Evolutionary conservation across 805 yeast genomes (phyloP), one percentile per base, ranked within the genome.

Genomic region (Candida manassasensis): DNA sequence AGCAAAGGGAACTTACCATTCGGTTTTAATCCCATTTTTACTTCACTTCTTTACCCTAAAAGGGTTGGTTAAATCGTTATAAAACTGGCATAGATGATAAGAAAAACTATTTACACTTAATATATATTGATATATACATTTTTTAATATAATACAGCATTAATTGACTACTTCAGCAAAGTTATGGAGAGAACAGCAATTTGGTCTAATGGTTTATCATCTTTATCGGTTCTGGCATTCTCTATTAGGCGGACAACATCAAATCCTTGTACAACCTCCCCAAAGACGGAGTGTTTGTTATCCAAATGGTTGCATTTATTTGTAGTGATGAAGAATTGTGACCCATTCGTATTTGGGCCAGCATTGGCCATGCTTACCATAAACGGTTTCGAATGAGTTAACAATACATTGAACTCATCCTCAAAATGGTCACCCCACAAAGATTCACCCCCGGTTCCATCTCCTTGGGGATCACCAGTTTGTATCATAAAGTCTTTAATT

Each of bases 281-380:
- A 42, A 55, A 55, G n/a, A 55, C 45, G 14, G 54, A 41, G 21
- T 54, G 57, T 27, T 49, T 47, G 17, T 48, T 47, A 29, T 54
- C 50, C 29, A 54, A 39, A 36, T 40, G 42, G 13, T 42, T 35
- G 6, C 49, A 41, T 4, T 34, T 31, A 8, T 35, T 48, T 1
- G 57, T 51, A 9, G 57, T 51, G 13, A 54, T 52, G 35, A 54
- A 54, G 36, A 54, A 54, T 34, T 54, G 59, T 2, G 55, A 48
- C 4, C 55, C 55, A 35, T 53, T 53, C 24, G 59, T 52, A 32
- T 45, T 35, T 4, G 56, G 50, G 8, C 59, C 59, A 7, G 52
- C 42, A 30, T 53, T 53, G 15, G 59, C 57, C 57, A 52, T 52
- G 28, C 63, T 57, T 4, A 60, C 49, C 47, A 59, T 55, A 26